Evolutionary conservation across 768 basidiomycete species (phyloP).

Genomic region (Lyophyllum shimeji): DNA sequence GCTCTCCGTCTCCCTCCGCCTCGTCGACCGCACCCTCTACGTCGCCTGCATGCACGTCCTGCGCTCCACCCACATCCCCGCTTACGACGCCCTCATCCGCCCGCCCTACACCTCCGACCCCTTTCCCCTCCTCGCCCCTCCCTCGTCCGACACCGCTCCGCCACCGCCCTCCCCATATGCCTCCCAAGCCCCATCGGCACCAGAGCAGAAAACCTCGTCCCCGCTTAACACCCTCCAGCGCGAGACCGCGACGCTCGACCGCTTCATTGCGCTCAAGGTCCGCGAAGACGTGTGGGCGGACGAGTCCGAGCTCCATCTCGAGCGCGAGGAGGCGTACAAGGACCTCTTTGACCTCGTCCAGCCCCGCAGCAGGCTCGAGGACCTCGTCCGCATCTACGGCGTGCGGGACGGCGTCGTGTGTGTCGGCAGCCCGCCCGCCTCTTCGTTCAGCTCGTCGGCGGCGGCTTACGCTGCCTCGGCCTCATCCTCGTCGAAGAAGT

Average conservation of each 20-base stretch:
- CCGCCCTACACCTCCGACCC: constrained; percentile 77
- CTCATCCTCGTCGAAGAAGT: neutral
- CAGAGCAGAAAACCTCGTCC: constrained; percentile 11
- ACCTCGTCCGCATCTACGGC: constrained; percentile 55
- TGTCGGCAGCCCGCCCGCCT: constrained; percentile 13
- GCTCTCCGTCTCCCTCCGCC: constrained; percentile 60
- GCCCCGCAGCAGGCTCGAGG: constrained; percentile 74
- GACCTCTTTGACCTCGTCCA: constrained; percentile 79
- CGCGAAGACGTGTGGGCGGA: constrained; percentile 78
- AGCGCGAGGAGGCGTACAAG: constrained; percentile 72
- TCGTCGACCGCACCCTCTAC: constrained; percentile 68
- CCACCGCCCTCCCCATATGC: constrained; percentile 22
- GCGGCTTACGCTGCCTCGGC: neutral
- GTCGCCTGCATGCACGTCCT: constrained; percentile 84
- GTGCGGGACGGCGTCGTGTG: constrained; percentile 38
- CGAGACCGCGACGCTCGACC: constrained; percentile 74
- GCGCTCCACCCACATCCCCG: constrained; percentile 69
- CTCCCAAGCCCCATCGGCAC: constrained; percentile 16
- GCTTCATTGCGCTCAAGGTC: constrained; percentile 78
- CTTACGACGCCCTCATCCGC: constrained; percentile 62
- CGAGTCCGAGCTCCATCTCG: constrained; percentile 72
- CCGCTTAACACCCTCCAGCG: constrained; percentile 55
- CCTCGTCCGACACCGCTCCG: constrained; percentile 12
- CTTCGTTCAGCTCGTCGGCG: constrained; percentile 3
- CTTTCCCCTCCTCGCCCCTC: constrained; percentile 49